Evolutionary conservation across 2,329 filamentous ascomycete genomes (phyloP).

Genomic region (Rutstroemia sp.): DNA sequence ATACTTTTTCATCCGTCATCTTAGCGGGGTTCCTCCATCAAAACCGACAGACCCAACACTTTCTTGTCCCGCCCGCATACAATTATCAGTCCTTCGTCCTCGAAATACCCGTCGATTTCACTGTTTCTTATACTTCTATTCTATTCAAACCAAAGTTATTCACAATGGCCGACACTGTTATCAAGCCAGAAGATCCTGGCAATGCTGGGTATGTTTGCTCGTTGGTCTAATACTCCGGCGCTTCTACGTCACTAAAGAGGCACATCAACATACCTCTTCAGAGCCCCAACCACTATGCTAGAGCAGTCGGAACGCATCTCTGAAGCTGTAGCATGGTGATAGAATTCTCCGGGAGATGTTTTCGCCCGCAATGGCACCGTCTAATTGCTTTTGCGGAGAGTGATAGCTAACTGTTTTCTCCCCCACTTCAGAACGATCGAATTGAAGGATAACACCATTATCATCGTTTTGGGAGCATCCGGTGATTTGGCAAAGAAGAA

Average conservation of each 20-base stretch:
- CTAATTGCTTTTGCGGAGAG: conserved; percentile 30
- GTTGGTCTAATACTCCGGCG: conserved; percentile 10
- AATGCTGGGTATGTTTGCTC: conserved; percentile 42
- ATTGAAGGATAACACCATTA: conserved; percentile 97
- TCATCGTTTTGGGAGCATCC: conserved; percentile 93
- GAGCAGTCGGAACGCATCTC: neutral
- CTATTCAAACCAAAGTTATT: neutral
- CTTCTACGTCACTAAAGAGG: conserved; percentile 23
- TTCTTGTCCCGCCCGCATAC: neutral
- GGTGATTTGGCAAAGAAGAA: conserved; percentile 99
- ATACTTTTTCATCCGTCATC: neutral
- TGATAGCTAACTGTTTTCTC: conserved; percentile 14
- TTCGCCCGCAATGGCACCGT: neutral
- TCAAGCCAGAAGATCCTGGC: conserved; percentile 40
- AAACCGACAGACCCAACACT: neutral
- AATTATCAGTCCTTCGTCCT: neutral
- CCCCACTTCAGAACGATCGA: conserved; percentile 63
- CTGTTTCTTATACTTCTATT: neutral
- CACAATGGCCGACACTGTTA: conserved; percentile 43
- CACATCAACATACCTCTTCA: conserved; percentile 11
- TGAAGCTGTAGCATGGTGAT: conserved; percentile 11
- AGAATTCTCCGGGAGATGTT: neutral
- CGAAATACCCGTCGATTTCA: neutral
- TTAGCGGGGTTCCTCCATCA: neutral
- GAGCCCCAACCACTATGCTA: conserved; percentile 5